Conservation (phyloP, 2,329 filamentous ascomycete genomes). For the Ophiostoma pallidulum region DNA sequence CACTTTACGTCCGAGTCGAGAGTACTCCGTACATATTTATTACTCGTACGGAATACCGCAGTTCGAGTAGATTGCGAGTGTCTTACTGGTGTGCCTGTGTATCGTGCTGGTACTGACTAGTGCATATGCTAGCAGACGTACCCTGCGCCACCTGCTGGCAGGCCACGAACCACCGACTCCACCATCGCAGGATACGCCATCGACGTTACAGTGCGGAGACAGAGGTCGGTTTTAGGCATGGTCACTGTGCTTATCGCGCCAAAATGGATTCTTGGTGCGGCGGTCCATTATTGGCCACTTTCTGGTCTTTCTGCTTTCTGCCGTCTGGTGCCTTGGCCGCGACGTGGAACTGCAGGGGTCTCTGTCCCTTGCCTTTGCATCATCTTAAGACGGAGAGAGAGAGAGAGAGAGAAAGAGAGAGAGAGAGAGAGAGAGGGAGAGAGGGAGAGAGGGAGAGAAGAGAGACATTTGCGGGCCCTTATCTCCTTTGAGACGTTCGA, state of each 20-base stretch:
- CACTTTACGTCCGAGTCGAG: too few species aligned
- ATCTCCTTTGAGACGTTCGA: too few species aligned
- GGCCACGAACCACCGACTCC: too few species aligned
- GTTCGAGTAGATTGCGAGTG: too few species aligned
- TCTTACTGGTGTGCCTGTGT: too few species aligned
- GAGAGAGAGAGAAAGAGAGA: not conserved
- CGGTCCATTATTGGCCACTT: not conserved
- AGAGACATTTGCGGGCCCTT: not conserved
- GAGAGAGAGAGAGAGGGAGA: not conserved
- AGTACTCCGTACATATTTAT: too few species aligned
- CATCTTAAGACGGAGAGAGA: too few species aligned
- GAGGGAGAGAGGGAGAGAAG: not conserved
- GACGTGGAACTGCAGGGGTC: not conserved
- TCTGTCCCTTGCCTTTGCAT: not conserved
- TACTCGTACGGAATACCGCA: too few species aligned
- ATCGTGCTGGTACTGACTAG: too few species aligned
- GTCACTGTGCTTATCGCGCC: slow-evolving; percentile 8
- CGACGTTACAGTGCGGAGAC: not conserved
- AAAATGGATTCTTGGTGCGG: not conserved
- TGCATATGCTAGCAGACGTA: too few species aligned
- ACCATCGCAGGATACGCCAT: not conserved
- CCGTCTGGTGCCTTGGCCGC: not conserved
- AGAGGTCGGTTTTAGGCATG: not conserved
- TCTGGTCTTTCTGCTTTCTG: not conserved
- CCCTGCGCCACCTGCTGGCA: too few species aligned